Conservation (phyloP, 768 basidiomycete genomes). For the Trametes coccinea region DNA sequence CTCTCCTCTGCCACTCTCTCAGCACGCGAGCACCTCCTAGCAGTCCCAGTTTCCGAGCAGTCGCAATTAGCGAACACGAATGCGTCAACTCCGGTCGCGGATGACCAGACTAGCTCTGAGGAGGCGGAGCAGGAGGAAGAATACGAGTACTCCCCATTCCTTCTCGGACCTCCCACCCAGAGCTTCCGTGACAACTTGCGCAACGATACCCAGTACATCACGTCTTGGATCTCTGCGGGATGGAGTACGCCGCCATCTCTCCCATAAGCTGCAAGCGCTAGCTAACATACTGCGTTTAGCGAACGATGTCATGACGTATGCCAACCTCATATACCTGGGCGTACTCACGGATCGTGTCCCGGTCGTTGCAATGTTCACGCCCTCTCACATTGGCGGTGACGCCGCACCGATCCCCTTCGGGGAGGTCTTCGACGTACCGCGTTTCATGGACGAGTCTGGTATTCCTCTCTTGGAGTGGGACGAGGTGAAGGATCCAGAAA, state of each 20-base stretch:
- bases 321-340: slow-evolving; percentile 45
- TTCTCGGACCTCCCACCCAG: slow-evolving; percentile 52
- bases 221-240: slow-evolving; percentile 75
- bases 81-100: too few relatives aligned
- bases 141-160: slow-evolving; percentile 25
- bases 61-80: background rate
- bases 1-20: slow-evolving; percentile 2
- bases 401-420: slow-evolving; percentile 37
- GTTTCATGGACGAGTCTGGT: slow-evolving; percentile 38
- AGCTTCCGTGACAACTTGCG: slow-evolving; percentile 68
- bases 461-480: slow-evolving; percentile 43
- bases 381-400: slow-evolving; percentile 40
- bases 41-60: background rate
- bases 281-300: slow-evolving; percentile 39
- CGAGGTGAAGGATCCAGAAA: slow-evolving; percentile 41
- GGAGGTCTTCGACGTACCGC: slow-evolving; percentile 45
- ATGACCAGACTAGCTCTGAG: background rate
- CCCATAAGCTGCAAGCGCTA: background rate
- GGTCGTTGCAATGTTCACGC: slow-evolving; percentile 42
- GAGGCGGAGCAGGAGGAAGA: slow-evolving; percentile 6
- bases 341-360: slow-evolving; percentile 41
- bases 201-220: slow-evolving; percentile 62
- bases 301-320: slow-evolving; percentile 72
- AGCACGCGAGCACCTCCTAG: background rate
- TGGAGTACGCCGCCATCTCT: slow-evolving; percentile 48